Evolutionary conservation across 1,139 yeast genomes (phyloP).

Genomic region (Kodamaea sp.): DNA sequence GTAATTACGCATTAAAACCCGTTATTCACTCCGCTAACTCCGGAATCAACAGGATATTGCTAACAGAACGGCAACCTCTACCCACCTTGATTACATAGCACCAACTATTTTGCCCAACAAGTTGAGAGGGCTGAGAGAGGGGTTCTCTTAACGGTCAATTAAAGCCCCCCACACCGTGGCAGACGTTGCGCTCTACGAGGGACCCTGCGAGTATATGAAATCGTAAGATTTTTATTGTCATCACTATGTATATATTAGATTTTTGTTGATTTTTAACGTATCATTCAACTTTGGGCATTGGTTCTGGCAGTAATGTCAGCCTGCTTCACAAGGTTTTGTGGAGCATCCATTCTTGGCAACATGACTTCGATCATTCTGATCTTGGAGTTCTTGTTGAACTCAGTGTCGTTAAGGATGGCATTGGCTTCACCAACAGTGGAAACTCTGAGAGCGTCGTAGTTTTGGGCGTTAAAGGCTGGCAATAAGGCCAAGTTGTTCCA

Average conservation of each 20-base stretch:
- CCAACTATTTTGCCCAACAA: too few species aligned
- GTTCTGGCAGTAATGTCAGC: conserved; percentile 66
- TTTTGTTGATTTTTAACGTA: conserved; percentile 3
- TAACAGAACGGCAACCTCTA: too few species aligned
- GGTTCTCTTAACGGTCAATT: too few species aligned
- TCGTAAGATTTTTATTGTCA: not conserved
- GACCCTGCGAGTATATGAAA: not conserved
- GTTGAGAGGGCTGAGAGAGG: too few species aligned
- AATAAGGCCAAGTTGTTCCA: conserved; percentile 76
- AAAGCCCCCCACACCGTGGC: too few species aligned
- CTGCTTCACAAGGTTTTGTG: conserved; percentile 54
- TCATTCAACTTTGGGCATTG: conserved; percentile 40
- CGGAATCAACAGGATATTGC: too few species aligned
- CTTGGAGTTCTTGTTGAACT: conserved; percentile 60
- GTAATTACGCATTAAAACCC: too few species aligned
- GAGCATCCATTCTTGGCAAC: conserved; percentile 83
- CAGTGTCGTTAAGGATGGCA: conserved; percentile 51
- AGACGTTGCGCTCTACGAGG: too few species aligned
- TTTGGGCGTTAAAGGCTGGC: conserved; percentile 71
- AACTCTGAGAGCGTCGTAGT: conserved; percentile 56
- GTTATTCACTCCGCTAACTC: too few species aligned
- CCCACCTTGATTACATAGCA: too few species aligned
- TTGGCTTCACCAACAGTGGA: conserved; percentile 69
- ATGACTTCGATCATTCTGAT: conserved; percentile 79
- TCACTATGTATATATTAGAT: not conserved